Evolutionary conservation across 139 green algal genomes (phyloP), one percentile per base, ranked within the genome.

Genomic region (Zygnema circumcarinatum): DNA sequence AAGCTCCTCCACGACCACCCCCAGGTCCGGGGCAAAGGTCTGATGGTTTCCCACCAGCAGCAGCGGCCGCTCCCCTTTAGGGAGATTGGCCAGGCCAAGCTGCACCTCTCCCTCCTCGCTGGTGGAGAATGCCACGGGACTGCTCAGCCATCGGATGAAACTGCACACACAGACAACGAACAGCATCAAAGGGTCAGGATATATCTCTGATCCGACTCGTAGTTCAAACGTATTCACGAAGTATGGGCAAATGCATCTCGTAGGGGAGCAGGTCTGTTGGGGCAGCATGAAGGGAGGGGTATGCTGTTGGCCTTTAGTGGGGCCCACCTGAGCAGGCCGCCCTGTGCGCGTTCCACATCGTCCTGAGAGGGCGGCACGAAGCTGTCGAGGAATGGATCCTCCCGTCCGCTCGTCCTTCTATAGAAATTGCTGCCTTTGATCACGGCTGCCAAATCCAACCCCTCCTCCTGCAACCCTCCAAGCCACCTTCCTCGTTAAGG

Each of bases 41-140:
- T 98, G 95, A 92, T 99, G 97, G 92, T 99, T 99, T 83, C 96
- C 96, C 38, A 98, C 94, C 47, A 98, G 93, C 20, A 92, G 72
- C 52, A 92, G 38, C 3, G 90, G 90, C 38, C 84, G 47, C 42
- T 88, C 29, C 35, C 33, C n/a, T 38, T 29, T 47, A 7, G 79
- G 47, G 2, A 89, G 2, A 22, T 79, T 36, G 31, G 29, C 32
- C 25, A 92, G 78, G 2, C 88, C 88, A n/a, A 32, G 32, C 74
- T 89, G 32, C 42, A 92, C 76, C 42, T 22, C 38, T 33, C 54
- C 47, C 3, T 94, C 92, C 1, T 80, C 68, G 1, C 38, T 67
- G 0, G 94, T 98, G 62, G 90, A 95, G 42, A 97, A 95, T 85
- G 94, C 98, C 1, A 98, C 93, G 0, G 96, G 96, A 76, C 88